Percentiles rank a stretch among this genome's conserved stretches.
phyloP scores from a whole-genome alignment of 805 yeast genomes.

The Candida andamanensis region DNA sequence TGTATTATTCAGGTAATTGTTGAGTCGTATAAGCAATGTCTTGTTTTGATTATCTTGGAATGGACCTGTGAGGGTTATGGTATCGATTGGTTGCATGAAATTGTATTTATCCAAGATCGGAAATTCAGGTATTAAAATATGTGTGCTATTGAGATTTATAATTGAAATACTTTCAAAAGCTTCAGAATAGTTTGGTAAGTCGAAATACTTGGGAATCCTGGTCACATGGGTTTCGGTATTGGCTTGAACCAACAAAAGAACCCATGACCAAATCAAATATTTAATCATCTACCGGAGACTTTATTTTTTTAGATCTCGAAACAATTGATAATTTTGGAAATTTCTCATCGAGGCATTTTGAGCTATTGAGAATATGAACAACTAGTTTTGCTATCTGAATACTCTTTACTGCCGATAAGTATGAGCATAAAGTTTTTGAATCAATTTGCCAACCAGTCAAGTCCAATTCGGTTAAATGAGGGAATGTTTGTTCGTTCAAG shows the following conservation, averaged over 20 bases:
- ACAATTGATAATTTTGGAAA: slow-evolving; percentile 5
- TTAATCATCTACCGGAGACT: too few relatives aligned
- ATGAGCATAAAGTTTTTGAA: slow-evolving; percentile 1
- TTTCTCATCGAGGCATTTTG: not conserved
- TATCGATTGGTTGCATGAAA: not conserved
- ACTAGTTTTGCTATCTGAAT: slow-evolving; percentile 1
- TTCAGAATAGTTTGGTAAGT: slow-evolving; percentile 20
- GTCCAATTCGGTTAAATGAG: slow-evolving; percentile 8
- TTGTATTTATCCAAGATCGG: slow-evolving; percentile 16
- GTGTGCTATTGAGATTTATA: slow-evolving; percentile 16
- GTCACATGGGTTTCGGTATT: slow-evolving; percentile 35
- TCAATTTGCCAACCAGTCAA: slow-evolving; percentile 13
- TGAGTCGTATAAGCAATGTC: slow-evolving; percentile 24
- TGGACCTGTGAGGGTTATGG: not conserved
- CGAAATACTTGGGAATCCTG: slow-evolving; percentile 30
- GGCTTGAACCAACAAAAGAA: slow-evolving; percentile 13
- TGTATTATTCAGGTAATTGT: slow-evolving; percentile 26
- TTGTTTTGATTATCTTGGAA: slow-evolving; percentile 5
- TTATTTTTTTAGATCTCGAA: slow-evolving; percentile 3
- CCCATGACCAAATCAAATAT: too few relatives aligned
- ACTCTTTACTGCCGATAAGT: not conserved
- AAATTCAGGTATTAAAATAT: slow-evolving; percentile 17
- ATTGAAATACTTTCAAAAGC: not conserved
- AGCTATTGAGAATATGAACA: not conserved
- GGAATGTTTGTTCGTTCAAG: slow-evolving; percentile 7